phyloP scores from a whole-genome alignment of 345 rosid genomes.

The Laguncularia racemosa region DNA sequence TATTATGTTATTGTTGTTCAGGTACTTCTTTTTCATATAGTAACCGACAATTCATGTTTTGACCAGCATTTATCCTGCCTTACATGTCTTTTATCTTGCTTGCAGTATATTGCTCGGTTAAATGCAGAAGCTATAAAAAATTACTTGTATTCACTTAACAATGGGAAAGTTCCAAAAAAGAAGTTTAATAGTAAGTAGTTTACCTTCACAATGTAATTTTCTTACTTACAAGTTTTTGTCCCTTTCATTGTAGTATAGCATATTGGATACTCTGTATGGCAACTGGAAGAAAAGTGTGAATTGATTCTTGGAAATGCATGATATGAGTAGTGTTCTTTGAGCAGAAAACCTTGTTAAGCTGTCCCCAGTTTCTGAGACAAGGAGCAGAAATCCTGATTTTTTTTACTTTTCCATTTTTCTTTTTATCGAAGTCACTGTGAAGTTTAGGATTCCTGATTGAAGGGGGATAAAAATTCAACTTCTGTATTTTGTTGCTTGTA shows the following conservation, averaged over 20 bases:
- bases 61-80: background rate
- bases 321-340: too few species aligned
- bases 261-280: background rate
- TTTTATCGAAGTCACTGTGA: too few species aligned
- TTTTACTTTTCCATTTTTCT: too few species aligned
- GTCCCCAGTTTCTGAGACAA: too few species aligned
- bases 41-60: background rate
- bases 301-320: too few species aligned
- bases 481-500: too few species aligned
- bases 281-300: too few species aligned
- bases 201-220: background rate
- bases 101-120: conserved; percentile 77
- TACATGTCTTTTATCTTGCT: conserved; percentile 1
- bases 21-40: conserved; percentile 29
- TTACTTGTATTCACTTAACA: conserved; percentile 53
- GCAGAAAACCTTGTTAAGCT: too few species aligned
- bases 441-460: too few species aligned
- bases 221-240: background rate
- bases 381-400: too few species aligned
- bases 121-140: conserved; percentile 74
- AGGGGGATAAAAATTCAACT: too few species aligned
- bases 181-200: conserved; percentile 70
- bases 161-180: conserved; percentile 72
- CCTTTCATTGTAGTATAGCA: background rate
- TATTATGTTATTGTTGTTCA: conserved; percentile 79